Base-by-base conservation (phyloP, 495 filamentous ascomycete species). In the Hypoxylon intermedium region DNA sequence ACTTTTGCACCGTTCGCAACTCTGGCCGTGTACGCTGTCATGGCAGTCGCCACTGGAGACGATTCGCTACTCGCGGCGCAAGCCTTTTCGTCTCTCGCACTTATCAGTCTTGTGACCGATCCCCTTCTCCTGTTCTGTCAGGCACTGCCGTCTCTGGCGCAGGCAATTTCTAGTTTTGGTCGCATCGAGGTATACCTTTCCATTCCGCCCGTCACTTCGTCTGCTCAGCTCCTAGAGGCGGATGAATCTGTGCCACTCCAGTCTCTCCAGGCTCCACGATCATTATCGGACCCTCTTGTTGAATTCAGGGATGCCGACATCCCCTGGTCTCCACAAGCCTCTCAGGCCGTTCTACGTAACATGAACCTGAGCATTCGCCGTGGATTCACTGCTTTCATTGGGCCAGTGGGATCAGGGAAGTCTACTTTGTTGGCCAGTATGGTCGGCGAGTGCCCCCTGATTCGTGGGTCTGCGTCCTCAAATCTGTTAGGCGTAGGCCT, bases 1-100 rank as follows among this genome's bases (percentile, higher is more conserved):
- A 60, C 52, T 5, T 46, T 76, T 18, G 63, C 71, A 9, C 74
- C 69, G 5, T 34, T 12, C 2, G 5, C 9, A 5, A 34, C 31
- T 5, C 9, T 34, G 2, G 31, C 9, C 12, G 9, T n/a, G 5
- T 34, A 34, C 31, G 31, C 9, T 11, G 12, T 12, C 5, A 5
- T 5, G 9, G 31, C 31, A 5, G 9, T 12, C 5, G 12, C 31
- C 3, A 34, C 5, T 5, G 31, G 31, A 12, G 5, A 34, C 2
- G 3, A 5, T 12, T 11, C 31, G 3, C 3, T 34, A 5, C 5
- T 5, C 12, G 31, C 9, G 12, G 9, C 31, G 5, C 31, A 34
- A n/a, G 31, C 31, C 12, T 34, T 34, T 34, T 5, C 31, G 2
- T 5, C 5, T n/a, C 9, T 34, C 5, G 31, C 31, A 5, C 3